Percentiles rank a stretch among this genome's conserved stretches.
These are phyloP conservation scores for Fusarium longipes DNA, from an alignment of 2,329 filamentous ascomycete genomes.

Conservation along the genomic window DNA sequence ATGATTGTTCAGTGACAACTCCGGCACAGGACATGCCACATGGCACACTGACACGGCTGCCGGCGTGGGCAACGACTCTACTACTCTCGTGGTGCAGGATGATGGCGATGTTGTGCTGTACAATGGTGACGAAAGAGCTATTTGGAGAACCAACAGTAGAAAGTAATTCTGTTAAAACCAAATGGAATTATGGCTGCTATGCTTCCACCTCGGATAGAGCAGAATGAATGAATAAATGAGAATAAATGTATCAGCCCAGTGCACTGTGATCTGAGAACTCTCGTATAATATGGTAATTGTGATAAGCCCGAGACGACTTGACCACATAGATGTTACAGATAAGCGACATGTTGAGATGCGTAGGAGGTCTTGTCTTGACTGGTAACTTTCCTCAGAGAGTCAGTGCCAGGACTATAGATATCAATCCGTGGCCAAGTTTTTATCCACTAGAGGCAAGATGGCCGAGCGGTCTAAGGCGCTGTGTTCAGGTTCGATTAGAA, in stretches of 20 bases:
- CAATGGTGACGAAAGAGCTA: neutral
- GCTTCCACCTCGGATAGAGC: neutral
- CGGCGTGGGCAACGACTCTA: neutral
- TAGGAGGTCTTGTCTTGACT: too few relatives aligned
- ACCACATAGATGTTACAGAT: too few relatives aligned
- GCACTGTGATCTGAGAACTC: neutral
- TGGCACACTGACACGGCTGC: conserved; percentile 9
- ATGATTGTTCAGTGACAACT: neutral
- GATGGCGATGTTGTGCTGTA: conserved; percentile 16
- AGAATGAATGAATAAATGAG: neutral
- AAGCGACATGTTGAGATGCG: too few relatives aligned
- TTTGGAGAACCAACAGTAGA: conserved; percentile 1
- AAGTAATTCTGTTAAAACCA: neutral
- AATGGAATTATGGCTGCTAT: neutral
- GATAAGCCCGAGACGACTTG: too few relatives aligned
- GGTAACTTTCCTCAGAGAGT: too few relatives aligned
- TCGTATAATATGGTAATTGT: neutral
- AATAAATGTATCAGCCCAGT: neutral
- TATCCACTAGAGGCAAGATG: neutral
- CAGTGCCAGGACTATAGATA: neutral
- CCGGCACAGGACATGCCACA: neutral
- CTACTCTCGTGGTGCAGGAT: conserved; percentile 3
- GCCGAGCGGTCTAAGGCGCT: conserved; percentile 7
- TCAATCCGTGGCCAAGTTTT: fast-evolving
- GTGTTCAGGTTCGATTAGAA: conserved; percentile 1